Evolutionary conservation across 768 basidiomycete species (phyloP), one percentile per base, ranked within the genome.

Genomic region (Russula foetens): DNA sequence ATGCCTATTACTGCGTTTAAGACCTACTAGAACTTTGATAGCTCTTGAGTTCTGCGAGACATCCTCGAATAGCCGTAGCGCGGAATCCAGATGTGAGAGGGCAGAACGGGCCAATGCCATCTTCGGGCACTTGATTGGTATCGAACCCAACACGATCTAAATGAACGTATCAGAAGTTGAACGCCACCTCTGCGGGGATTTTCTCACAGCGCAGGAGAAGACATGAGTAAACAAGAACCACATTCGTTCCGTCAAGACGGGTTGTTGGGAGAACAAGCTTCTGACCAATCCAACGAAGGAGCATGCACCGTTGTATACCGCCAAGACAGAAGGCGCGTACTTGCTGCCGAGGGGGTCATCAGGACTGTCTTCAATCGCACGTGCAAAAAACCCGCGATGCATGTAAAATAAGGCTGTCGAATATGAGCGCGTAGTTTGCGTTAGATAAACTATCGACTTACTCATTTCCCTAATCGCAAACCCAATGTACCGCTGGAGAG

Each of bases 151-250:
- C 0, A 87, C 84, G 63, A 88, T 84, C 86, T 88, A 41, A 14
- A 29, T 28, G 28, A 33, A 17, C 6, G 29, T 47, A 33, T 45
- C n/a, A 53, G 28, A 50, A 33, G 23, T 7, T 23, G n/a, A 38
- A 33, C 12, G 52, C 28, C 11, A 17, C 43, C 28, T 39, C 39
- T 19, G 17, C 12, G 7, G 52, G 47, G 15, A 60, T 60, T 35
- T 35, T 71, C 81, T 66, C 70, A 86, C 86, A 38, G 84, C 77
- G 67, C 85, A 86, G 5, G 84, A 87, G 69, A 86, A 87, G 2
- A 85, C 84, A 68, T 88, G 85, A 8, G 84, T 85, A 61, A 86
- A 84, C 52, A 84, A 70, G 70, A 88, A 87, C 83, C 84, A 86
- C 80, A 84, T 81, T 41, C 86, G 77, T 67, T 85, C 84, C 14